Percentiles rank a stretch among this genome's conserved stretches.
These are phyloP conservation scores for Colletotrichum costaricense DNA, from an alignment of 2,329 filamentous ascomycete species.

Conservation along the genomic window DNA sequence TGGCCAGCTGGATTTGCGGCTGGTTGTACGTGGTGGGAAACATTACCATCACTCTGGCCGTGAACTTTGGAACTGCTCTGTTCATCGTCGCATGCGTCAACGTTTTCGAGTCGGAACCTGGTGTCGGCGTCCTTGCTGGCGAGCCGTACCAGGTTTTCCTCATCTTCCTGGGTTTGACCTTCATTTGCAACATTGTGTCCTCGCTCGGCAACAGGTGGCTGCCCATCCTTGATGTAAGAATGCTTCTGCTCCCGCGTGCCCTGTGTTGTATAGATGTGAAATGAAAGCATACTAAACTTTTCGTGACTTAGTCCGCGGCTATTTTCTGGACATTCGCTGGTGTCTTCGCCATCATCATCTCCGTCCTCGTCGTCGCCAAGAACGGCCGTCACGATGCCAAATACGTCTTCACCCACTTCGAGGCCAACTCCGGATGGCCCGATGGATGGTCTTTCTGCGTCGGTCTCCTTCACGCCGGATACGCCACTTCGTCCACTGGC, in stretches of 20 bases:
- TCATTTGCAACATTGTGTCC: constrained; percentile 74
- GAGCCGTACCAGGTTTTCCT: constrained; percentile 75
- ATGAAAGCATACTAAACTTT: constrained; percentile 3
- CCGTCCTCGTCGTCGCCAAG: constrained; percentile 74
- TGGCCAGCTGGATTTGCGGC: constrained; percentile 78
- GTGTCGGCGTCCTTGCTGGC: constrained; percentile 56
- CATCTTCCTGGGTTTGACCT: constrained; percentile 76
- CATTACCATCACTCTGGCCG: constrained; percentile 84
- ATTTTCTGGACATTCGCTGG: constrained; percentile 82
- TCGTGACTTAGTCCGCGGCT: constrained; percentile 68
- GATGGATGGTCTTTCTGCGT: constrained; percentile 80
- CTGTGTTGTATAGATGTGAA: not conserved
- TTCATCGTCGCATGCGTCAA: constrained; percentile 67
- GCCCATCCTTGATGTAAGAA: constrained; percentile 75
- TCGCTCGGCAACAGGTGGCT: constrained; percentile 75
- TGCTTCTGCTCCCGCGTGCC: not conserved
- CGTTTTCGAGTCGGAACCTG: constrained; percentile 61
- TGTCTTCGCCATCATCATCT: constrained; percentile 73
- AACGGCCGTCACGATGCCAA: constrained; percentile 71
- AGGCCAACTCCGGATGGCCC: constrained; percentile 75
- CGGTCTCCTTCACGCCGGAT: constrained; percentile 77
- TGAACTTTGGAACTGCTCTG: constrained; percentile 83
- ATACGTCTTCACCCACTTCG: constrained; percentile 77
- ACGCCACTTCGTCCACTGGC: constrained; percentile 80
- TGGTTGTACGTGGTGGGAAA: constrained; percentile 85